Base-by-base conservation (phyloP, 78 protist species). In the Emiliania huxleyi region DNA sequence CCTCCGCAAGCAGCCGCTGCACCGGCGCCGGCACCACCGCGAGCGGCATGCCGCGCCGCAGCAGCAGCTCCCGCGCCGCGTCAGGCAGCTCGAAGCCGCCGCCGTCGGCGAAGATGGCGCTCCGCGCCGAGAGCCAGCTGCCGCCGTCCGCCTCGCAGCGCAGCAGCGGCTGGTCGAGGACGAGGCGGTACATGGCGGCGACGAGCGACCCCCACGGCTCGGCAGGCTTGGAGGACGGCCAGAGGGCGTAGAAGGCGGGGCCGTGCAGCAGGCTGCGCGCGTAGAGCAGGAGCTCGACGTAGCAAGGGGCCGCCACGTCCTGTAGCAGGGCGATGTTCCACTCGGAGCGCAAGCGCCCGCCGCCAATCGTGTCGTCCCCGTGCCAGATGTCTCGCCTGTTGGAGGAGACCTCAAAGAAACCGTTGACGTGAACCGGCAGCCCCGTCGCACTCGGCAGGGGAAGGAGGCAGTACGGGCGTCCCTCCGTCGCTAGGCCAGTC, bases 381-480 rank as follows among this genome's bases (percentile, higher is more conserved):
- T 0, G 2, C 69, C 52, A 48, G 44, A 85, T 29, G 90, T 85
- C 69, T 69, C 90, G 90, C 46, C 90, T 42, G 40, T 35, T 85
- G 43, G 73, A 12, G 21, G 44, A 6, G 22, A 85, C 21, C 71
- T 44, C 90, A 35, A 85, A 85, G 29, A 33, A 35, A 33, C 73
- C 90, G 29, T 85, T 85, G 26, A 49, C 25, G 69, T 85, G 90
- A n/a, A 85, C 52, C 1, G 90, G 90, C 52, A 85, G 90, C 33
- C 90, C 90, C 2, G 90, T 85, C 21, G 3, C n/a, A 26, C 6
- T 33, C 15, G 90, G 90, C 73, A 85, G 69, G 26, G 90, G 90
- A 5, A 85, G 69, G 42, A 29, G 15, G 90, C 90, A 85, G 44
- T 0, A 85, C 4, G 90, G 44, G 2, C 38, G 52, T 8, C 90